These are phyloP conservation scores for Exutisphaerella laricina DNA, from an alignment of 2,329 filamentous ascomycete species.

Conservation along the genomic window DNA sequence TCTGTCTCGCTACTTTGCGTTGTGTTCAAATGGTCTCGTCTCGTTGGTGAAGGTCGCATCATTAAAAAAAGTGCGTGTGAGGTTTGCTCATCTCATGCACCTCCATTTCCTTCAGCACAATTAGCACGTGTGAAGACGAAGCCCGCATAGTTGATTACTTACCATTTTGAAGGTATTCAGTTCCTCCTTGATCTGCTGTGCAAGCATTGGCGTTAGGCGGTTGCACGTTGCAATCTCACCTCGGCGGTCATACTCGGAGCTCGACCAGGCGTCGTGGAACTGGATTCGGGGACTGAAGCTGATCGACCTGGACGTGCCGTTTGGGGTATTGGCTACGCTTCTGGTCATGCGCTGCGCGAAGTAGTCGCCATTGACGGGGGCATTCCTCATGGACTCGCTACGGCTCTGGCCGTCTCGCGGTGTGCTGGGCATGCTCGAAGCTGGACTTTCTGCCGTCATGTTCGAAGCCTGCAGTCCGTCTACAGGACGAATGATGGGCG, in stretches of 20 bases:
- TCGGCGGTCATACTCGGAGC: conserved; percentile 89
- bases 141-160: conserved; percentile 34
- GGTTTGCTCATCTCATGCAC: conserved; percentile 98
- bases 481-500: conserved; percentile 59
- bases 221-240: conserved; percentile 98
- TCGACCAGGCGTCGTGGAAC: conserved; percentile 95
- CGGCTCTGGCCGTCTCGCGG: conserved; percentile 68
- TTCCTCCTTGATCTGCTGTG: conserved; percentile 99
- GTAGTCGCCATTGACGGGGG: conserved; percentile 80
- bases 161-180: conserved; percentile 99
- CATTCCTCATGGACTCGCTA: conserved; percentile 44
- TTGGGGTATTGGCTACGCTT: conserved; percentile 74
- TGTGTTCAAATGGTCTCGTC: conserved; percentile 18
- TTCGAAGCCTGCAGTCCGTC: conserved; percentile 57
- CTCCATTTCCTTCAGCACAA: conserved; percentile 82
- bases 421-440: conserved; percentile 80
- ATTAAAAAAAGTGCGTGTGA: conserved; percentile 99
- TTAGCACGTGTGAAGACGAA: conserved; percentile 36
- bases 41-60: conserved; percentile 27
- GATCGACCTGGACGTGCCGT: conserved; percentile 57
- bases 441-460: conserved; percentile 68
- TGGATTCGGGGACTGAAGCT: conserved; percentile 86
- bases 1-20: conserved; percentile 18
- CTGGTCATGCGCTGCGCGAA: conserved; percentile 75
- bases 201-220: conserved; percentile 89